phyloP scores from a whole-genome alignment of 148 eudicot genomes.

The Polygonum maritimum region DNA sequence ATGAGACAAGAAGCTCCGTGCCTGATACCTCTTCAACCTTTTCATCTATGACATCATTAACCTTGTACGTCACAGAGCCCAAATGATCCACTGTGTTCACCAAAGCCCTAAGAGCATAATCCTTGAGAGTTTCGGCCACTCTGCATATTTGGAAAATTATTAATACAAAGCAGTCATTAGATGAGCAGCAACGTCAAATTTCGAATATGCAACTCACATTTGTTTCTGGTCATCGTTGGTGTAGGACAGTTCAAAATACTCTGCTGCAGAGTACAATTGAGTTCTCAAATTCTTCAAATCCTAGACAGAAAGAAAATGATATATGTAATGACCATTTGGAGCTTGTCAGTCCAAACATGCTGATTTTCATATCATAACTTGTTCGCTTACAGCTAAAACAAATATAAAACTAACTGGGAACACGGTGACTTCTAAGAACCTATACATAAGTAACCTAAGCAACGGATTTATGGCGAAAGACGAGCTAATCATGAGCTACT shows the following conservation, averaged over 20 bases:
- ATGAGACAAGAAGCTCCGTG: conserved; percentile 65
- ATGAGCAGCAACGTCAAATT: background rate
- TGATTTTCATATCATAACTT: background rate
- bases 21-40: conserved; percentile 75
- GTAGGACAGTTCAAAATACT: conserved; percentile 79
- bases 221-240: conserved; percentile 73
- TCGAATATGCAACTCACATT: conserved; percentile 40
- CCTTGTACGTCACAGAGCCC: conserved; percentile 82
- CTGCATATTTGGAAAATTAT: conserved; percentile 30
- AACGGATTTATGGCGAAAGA: background rate
- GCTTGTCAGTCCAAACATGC: background rate
- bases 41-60: conserved; percentile 71
- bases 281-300: conserved; percentile 84
- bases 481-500: background rate
- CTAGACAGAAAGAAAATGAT: conserved; percentile 29
- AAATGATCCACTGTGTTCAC: conserved; percentile 91
- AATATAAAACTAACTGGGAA: background rate
- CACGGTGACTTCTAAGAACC: background rate
- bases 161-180: conserved; percentile 12
- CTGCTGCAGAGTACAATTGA: conserved; percentile 90
- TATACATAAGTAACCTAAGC: background rate
- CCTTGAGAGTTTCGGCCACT: conserved; percentile 76
- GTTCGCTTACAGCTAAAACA: background rate
- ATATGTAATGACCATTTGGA: background rate
- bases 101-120: conserved; percentile 78